phyloP scores from a whole-genome alignment of 1,284 basidiomycete species.

The Ustilago shanxiensis region DNA sequence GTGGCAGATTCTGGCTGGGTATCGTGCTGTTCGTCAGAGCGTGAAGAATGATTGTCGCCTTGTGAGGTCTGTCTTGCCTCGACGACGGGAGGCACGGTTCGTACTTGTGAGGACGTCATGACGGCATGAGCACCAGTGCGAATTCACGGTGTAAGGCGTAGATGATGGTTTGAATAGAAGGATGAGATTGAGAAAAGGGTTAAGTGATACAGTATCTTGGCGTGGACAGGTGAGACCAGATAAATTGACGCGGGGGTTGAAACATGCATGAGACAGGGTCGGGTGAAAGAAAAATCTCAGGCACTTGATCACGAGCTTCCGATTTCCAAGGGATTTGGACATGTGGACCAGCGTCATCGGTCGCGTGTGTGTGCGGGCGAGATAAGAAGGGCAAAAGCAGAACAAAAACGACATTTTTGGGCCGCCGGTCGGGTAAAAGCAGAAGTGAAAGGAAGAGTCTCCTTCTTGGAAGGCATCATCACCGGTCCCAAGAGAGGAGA shows the following conservation, averaged over 20 bases:
- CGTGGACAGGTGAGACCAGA: neutral
- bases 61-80: constrained; percentile 19
- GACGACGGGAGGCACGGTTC: constrained; percentile 37
- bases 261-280: neutral
- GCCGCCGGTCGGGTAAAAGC: constrained; percentile 21
- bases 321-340: constrained; percentile 7
- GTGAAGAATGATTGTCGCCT: constrained; percentile 4
- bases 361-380: neutral
- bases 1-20: no score
- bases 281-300: neutral
- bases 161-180: neutral
- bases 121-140: neutral
- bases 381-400: constrained; percentile 16
- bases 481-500: neutral
- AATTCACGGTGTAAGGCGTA: neutral
- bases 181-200: neutral
- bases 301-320: neutral
- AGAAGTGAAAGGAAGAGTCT: neutral
- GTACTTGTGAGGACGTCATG: constrained; percentile 37
- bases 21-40: neutral
- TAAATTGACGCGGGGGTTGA: neutral
- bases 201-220: neutral
- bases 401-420: no score
- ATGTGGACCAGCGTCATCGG: constrained; percentile 22
- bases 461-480: neutral